Evolutionary conservation across 768 basidiomycete genomes (phyloP), one percentile per base, ranked within the genome.

Genomic region (Leccinellum luteum): DNA sequence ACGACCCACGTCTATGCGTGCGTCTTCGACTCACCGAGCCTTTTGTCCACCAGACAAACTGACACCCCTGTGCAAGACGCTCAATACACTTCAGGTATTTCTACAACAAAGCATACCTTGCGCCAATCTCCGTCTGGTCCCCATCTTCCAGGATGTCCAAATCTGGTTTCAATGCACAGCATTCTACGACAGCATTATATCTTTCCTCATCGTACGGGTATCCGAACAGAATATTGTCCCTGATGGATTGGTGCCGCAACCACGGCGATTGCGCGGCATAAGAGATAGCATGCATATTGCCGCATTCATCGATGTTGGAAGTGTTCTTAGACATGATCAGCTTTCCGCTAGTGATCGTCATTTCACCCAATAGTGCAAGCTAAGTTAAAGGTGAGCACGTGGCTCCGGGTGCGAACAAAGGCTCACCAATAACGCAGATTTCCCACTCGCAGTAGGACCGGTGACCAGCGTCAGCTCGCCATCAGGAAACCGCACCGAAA

Each of bases 81-180:
- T 54, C 32, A 66, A 21, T 15, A 43, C 4, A 30, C 47, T 15
- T 52, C 13, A 28, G 3, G 23, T 8, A 47, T 28, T 34, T 8
- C 48, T 49, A 15, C 51, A 13, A 56, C 23, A 31, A 51, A 45
- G 27, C 66, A 17, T 50, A 82, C 78, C 85, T 77, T 14, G 85
- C 86, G 14, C 92, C 92, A 61, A 95, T 90, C 73, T 92, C 89
- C 2, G 92, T 94, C 54, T 73, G 75, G 66, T 92, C 94, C 0
- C 96, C 96, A 64, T 94, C 87, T 56, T 95, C 91, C 2, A 98
- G 71, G 12, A 94, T 81, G 6, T 88, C 83, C 56, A 98, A 72
- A 75, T 98, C 96, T 0, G 89, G 84, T 28, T 69, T 75, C 52
- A 98, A 72, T 1, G 93, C 94, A 66, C 95, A 98, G 14, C 85